Base-by-base conservation (phyloP, 345 rosid genomes). In the Excoecaria cochinchinensis region DNA sequence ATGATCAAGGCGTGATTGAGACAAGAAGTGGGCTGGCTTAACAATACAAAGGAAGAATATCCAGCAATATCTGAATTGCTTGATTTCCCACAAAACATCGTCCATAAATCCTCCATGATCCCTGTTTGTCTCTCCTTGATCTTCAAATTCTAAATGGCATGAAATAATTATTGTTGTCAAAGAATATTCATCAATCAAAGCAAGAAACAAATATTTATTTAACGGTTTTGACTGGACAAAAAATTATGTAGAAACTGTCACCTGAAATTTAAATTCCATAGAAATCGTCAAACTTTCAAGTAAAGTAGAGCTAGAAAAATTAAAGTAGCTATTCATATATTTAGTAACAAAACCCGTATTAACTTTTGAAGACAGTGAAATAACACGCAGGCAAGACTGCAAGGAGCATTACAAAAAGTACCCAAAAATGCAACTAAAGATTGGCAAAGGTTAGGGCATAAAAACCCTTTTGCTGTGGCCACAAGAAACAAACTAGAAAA, bases 41-140 rank as follows among this genome's bases (percentile, higher is more conserved):
- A 50, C 25, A 75, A 75, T 80, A 64, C 6, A 58, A 78, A 67
- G 42, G 13, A 53, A n/a, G 81, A 79, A 69, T 19, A 52, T 56
- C 69, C 78, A 68, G 22, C 64, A 15, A n/a, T 22, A 8, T 74
- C 75, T 48, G 78, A 75, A 73, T 74, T 82, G 67, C 58, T 84
- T 68, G 88, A 79, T 50, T 87, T 77, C 75, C 86, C 94, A 57
- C 97, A 90, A 62, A 92, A 88, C 72, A 67, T 58, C 58, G 42
- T 70, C 97, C 93, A 89, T 13, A 88, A 73, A 38, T 71, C 72
- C 71, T 57, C 95, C 85, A 73, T 85, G 79, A 77, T 82, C 63
- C 60, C 77, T 56, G 31, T 66, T 51, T 55, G 15, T 53, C 47
- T 24, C 44, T 21, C 46, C 78, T 22, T 12, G 6, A 31, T 57